Evolutionary conservation across 2,329 filamentous ascomycete genomes (phyloP).

Genomic region (Arachnomyces sp.): DNA sequence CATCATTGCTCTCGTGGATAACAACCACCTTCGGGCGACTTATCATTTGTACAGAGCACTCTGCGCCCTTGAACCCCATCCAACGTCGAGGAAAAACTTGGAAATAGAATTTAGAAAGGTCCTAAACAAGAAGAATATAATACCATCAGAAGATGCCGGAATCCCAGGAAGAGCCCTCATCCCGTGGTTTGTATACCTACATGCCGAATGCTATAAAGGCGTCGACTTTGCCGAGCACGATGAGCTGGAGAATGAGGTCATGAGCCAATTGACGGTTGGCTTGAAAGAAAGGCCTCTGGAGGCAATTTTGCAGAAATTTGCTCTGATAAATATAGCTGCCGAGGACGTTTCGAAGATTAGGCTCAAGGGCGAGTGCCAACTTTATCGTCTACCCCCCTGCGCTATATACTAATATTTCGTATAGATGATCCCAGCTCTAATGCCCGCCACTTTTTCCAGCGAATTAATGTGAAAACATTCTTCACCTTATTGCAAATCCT

Average conservation of each 20-base stretch:
- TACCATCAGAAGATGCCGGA: conserved; percentile 41
- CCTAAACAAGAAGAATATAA: conserved; percentile 32
- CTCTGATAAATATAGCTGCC: conserved; percentile 77
- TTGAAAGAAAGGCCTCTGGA: conserved; percentile 61
- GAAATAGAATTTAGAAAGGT: conserved; percentile 69
- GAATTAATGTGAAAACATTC: conserved; percentile 71
- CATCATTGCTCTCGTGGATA: conserved; percentile 68
- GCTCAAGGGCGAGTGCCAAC: conserved; percentile 44
- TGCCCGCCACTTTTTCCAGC: conserved; percentile 53
- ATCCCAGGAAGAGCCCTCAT: conserved; percentile 52
- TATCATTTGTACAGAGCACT: conserved; percentile 86
- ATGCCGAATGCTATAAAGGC: conserved; percentile 75
- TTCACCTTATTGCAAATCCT: conserved; percentile 62
- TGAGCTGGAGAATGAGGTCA: conserved; percentile 77
- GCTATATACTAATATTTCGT: conserved; percentile 11
- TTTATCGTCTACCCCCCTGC: conserved; percentile 3
- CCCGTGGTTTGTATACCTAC: conserved; percentile 77
- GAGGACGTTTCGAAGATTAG: conserved; percentile 61
- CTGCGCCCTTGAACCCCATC: conserved; percentile 64
- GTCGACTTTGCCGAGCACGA: conserved; percentile 64
- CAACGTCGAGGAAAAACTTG: conserved; percentile 66
- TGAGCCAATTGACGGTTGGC: conserved; percentile 66
- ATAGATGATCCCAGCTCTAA: conserved; percentile 43
- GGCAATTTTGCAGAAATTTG: conserved; percentile 64
- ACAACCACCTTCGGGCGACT: conserved; percentile 72